Base-by-base conservation (phyloP, 768 basidiomycete genomes). In the Obba rivulosa region DNA sequence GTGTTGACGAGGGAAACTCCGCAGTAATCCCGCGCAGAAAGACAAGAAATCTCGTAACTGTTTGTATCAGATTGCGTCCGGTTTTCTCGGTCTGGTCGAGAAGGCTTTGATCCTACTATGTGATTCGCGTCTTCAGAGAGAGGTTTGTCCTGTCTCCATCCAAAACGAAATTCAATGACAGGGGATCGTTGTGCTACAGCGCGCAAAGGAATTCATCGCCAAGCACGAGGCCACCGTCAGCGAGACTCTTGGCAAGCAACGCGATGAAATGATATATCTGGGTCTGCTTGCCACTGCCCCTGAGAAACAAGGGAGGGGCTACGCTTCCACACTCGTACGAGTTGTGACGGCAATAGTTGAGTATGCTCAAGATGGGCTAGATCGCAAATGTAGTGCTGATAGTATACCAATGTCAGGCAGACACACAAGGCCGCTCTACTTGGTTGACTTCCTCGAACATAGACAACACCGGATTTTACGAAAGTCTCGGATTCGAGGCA, bases 391-490 rank as follows among this genome's bases (percentile, higher is more conserved):
- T 37, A 9, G 14, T 36, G 10, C 8, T 8, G 13, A 22, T 20
- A 28, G 10, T 31, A 11, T 20, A 22, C 14, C 9, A 7, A 13
- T 11, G 14, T 11, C 20, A 60, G 57, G 50, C 49, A 4, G 59
- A 60, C 28, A 18, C 35, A 1, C 48, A 50, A 14, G 46, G 39
- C 3, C 51, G 38, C 35, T 42, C 45, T 17, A 41, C 47, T 3
- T 54, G 48, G 51, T 41, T 60, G 8, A 21, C 50, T 2, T 54
- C 54, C 3, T 50, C 52, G 13, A 49, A 50, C 24, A 46, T 51
- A 5, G 41, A 36, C 14, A 45, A 52, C 48, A 48, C 43, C 2
- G 43, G 4, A 14, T 60, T 58, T 38, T 60, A 54, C 34, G 53
- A 55, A 20, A 20, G 36, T 1, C 37, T 54, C 5, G 54, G 59